Base-by-base conservation (phyloP, 441 rosid genomes). In the Erysimum cheiri region DNA sequence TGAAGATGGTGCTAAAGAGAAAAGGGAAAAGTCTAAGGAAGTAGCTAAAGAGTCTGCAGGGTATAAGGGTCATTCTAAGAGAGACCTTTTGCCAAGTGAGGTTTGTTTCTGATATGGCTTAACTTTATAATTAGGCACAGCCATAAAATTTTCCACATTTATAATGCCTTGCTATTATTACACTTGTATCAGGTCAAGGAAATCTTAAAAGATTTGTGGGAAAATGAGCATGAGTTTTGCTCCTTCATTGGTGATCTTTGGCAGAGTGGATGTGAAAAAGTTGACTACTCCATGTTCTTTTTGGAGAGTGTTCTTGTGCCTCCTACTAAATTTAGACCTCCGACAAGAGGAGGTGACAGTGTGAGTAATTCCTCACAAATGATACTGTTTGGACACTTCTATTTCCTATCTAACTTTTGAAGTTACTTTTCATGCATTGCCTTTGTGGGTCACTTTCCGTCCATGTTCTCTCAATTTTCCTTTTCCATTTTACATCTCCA, bases 261-360 rank as follows among this genome's bases (percentile, higher is more conserved):
- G 87, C 88, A 84, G 82, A 82, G 80, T 69, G 81, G 71, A 71
- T 81, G 81, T 49, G 80, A 59, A 44, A 82, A 80, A 65, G 60
- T 67, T 26, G 93, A 87, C 39, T 77, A 81, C 46, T 80, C 82
- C 31, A 89, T 91, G 89, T 95, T 89, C 77, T 92, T 95, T 78
- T 65, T 95, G 70, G 90, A 87, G 64, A 80, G 85, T 60, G 65
- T 95, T 80, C 84, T 92, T 54, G 98, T 92, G 50, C 91, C 97
- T 74, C 98, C 99, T 39, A 91, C 79, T 75, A 95, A 86, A 80
- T 95, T 95, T 69, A 88, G 98, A 49, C 91, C 98, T 4, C 95
- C 96, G 3, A 78, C 98, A 37, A 89, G 85, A 77, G 96, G 97
- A 37, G 93, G 95, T 55, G 96, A 89, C 80, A 82, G 93, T 60